Evolutionary conservation across 75 land plant genomes (phyloP), one percentile per base, ranked within the genome.

Genomic region (Pinus taeda): DNA sequence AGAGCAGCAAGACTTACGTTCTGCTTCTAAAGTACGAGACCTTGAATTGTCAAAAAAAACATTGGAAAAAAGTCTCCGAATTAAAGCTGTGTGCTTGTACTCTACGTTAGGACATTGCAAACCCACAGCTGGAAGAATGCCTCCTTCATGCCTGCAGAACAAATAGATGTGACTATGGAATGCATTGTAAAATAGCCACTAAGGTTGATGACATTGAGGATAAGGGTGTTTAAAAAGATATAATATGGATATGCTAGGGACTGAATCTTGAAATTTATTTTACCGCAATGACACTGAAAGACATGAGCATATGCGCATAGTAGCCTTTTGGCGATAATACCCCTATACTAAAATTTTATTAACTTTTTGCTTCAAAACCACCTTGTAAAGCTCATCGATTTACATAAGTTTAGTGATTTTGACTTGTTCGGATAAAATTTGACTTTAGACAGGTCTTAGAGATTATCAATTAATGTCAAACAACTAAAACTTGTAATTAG

Each of bases 121-220:
- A 57, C 84, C 82, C 63, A 75, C 59, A 24, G 79, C 76, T 37
- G 57, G 57, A 78, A 85, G 55, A 67, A 94, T 74, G 13, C 97
- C 96, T 55, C 88, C 89, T 83, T 94, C 97, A 81, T 92, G 83
- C 79, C 97, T 94, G 87, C 79, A 80, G 60, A 42, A 9, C 22
- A 39, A 39, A 69, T 21, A 39, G 37, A 66, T 42, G 22, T 39
- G 17, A 20, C 42, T 64, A 57, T 74, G 70, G 14, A 26, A 74
- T 24, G 18, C 75, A 21, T 26, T 74, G 30, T 30, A 75, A 15
- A 36, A n/a, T 75, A 26, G 36, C 22, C 21, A 6, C 30, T 15
- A 3, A 29, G n/a, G 39, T 66, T 67, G 12, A 75, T 21, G 14
- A 3, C 67, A 64, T 30, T 65, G 2, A 17, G 36, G 72, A 62